Conservation (phyloP, 495 filamentous ascomycete genomes). For the Halenospora varia region DNA sequence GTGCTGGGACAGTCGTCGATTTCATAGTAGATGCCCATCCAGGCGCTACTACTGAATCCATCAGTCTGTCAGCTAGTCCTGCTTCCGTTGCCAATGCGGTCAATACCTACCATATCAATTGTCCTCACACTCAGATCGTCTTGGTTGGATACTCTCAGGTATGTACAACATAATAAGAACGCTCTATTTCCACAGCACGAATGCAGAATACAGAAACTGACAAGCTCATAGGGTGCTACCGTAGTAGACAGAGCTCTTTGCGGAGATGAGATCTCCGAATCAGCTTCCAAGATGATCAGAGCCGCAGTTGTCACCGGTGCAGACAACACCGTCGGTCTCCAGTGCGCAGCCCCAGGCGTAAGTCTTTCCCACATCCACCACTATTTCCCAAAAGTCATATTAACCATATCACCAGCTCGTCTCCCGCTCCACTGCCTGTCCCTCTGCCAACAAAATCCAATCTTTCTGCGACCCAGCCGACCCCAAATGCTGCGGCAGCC, state of each 20-base stretch:
- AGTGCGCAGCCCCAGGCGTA: slow-evolving; percentile 52
- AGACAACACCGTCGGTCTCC: slow-evolving; percentile 59
- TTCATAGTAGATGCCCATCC: slow-evolving; percentile 42
- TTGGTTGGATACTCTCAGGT: slow-evolving; percentile 61
- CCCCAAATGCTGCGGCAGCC: slow-evolving; percentile 63
- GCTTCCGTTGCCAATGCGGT: slow-evolving; percentile 50
- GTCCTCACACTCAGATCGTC: slow-evolving; percentile 54
- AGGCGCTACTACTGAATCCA: slow-evolving; percentile 49
- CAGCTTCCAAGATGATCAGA: slow-evolving; percentile 47
- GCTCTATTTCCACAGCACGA: background rate
- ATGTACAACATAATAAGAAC: too few relatives aligned
- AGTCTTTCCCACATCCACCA: slow-evolving; percentile 25
- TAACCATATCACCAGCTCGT: slow-evolving; percentile 39
- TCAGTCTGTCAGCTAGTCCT: slow-evolving; percentile 57
- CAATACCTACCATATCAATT: slow-evolving; percentile 46
- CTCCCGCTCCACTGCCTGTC: slow-evolving; percentile 52
- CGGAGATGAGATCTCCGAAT: slow-evolving; percentile 49
- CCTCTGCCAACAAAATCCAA: slow-evolving; percentile 48
- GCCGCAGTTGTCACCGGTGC: slow-evolving; percentile 60
- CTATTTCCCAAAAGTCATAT: slow-evolving; percentile 3
- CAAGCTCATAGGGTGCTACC: slow-evolving; percentile 47
- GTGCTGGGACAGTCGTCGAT: slow-evolving; percentile 47
- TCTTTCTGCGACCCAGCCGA: slow-evolving; percentile 60
- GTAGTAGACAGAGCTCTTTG: slow-evolving; percentile 62
- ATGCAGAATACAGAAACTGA: background rate